Conservation (phyloP, 495 filamentous ascomycete genomes). For the Penicillium coffeae region DNA sequence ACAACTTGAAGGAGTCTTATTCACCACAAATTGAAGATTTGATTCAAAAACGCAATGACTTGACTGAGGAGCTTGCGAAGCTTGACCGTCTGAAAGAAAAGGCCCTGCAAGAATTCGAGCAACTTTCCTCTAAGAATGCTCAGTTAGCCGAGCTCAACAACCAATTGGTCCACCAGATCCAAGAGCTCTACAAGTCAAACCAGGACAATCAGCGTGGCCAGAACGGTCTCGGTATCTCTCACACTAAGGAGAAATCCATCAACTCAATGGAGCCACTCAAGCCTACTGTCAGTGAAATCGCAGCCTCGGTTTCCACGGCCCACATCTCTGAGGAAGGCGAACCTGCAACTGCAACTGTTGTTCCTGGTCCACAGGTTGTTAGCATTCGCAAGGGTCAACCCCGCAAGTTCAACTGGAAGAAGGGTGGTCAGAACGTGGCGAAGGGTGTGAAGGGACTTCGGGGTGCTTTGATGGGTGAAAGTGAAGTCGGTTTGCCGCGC, state of each 20-base stretch:
- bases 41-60: conserved; percentile 73
- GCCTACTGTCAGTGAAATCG: conserved; percentile 46
- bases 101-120: conserved; percentile 91
- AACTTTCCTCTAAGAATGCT: conserved; percentile 86
- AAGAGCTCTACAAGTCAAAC: conserved; percentile 83
- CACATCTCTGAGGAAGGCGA: conserved; percentile 64
- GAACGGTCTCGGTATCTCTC: conserved; percentile 82
- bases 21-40: conserved; percentile 76
- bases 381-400: conserved; percentile 88
- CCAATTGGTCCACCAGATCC: conserved; percentile 88
- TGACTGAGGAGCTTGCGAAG: conserved; percentile 76
- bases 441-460: conserved; percentile 96
- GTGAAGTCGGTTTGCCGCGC: conserved; percentile 42
- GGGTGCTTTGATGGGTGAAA: conserved; percentile 63
- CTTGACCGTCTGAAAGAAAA: conserved; percentile 81
- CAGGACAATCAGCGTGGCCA: conserved; percentile 52
- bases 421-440: conserved; percentile 84
- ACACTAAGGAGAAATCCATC: conserved; percentile 70
- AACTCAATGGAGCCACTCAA: conserved; percentile 56
- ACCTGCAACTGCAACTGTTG: conserved; percentile 61
- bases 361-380: conserved; percentile 80
- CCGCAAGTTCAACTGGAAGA: conserved; percentile 99
- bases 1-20: conserved; percentile 78
- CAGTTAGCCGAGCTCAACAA: conserved; percentile 94
- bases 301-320: conserved; percentile 50